Evolutionary conservation across 202 grass and related monocot species (phyloP), one percentile per base, ranked within the genome.

Genomic region (Elaeis oleifera): DNA sequence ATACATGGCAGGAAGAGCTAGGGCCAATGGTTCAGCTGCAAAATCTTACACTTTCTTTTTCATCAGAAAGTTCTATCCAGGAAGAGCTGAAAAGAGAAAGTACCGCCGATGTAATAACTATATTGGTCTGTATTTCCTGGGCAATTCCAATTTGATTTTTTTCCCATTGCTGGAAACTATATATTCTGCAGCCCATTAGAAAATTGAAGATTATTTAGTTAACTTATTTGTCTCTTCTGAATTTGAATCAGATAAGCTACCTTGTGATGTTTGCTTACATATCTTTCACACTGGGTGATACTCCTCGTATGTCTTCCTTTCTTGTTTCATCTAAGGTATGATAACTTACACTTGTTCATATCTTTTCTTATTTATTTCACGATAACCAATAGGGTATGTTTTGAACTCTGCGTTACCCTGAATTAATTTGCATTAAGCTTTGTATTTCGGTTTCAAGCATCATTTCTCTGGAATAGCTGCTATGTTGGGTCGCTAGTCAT

Each of bases 181-280:
- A 31, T 31, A 31, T 31, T 31, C 28, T 31, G 28, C 28, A 31
- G 28, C 0, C 5, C 28, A 31, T 31, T 31, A 6, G 28, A 31
- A 31, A 31, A 6, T 31, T 6, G 28, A 31, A 31, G 28, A 31
- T 31, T 6, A 31, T 31, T 27, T 27, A 27, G 26, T 27, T 31
- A 6, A 31, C 28, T 31, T 31, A 31, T 31, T 31, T 63, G 51
- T 76, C 18, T 60, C 26, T 26, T 74, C 55, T 72, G 39, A 81
- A 74, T 84, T 71, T 54, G 23, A 73, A 76, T 77, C 88, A 97
- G 92, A 83, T 97, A 63, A 97, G 92, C 61, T 97, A 97, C 78
- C 69, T 97, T 77, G 79, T 97, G 71, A 97, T 97, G 92, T 97
- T 97, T 70, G 81, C 69, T 54, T 97, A 97, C 77, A 92, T 97